Evolutionary conservation across 2,329 filamentous ascomycete species (phyloP), one percentile per base, ranked within the genome.

Genomic region (Fusarium dimerum): DNA sequence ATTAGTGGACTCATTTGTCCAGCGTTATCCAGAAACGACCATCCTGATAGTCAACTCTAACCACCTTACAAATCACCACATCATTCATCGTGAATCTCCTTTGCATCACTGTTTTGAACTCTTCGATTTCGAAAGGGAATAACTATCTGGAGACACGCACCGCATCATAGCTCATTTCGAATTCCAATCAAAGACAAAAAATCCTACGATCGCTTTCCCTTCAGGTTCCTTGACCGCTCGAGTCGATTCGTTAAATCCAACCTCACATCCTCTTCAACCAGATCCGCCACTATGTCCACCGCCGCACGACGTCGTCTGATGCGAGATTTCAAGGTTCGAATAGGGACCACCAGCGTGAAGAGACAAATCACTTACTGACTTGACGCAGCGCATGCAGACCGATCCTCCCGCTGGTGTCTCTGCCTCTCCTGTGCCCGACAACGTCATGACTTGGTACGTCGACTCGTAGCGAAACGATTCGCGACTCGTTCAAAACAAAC

Each of bases 401-500:
- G 94, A 99, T 70, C 94, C 94, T 72, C 94, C 94, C 10, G 93
- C 93, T 47, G 94, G 94, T 52, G 93, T 99, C 48, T 97, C 93
- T 60, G 94, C 94, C 15, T 97, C 92, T 48, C 94, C 94, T 7
- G 89, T 97, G 43, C 91, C 93, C 56, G 92, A 96, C 69, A 96
- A 96, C 78, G 92, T 96, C 66, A 96, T 96, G 92, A 96, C 90
- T 45, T 96, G 91, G 91, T 95, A 81, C 60, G 81, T 65, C 55
- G 48, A n/a, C 47, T 58, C 57, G 40, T 32, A 43, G 56, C 46
- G 15, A 51, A 30, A 26, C 45, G 15, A 42, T 20, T 39, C 39
- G 29, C 13, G 39, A 29, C 10, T 26, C 20, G 40, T 39, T 6
- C 15, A 32, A 39, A 51, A 56, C 54, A 39, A 51, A 56, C 54